Conservation (phyloP, 208 protist species). For the Crithidia thermophila region DNA sequence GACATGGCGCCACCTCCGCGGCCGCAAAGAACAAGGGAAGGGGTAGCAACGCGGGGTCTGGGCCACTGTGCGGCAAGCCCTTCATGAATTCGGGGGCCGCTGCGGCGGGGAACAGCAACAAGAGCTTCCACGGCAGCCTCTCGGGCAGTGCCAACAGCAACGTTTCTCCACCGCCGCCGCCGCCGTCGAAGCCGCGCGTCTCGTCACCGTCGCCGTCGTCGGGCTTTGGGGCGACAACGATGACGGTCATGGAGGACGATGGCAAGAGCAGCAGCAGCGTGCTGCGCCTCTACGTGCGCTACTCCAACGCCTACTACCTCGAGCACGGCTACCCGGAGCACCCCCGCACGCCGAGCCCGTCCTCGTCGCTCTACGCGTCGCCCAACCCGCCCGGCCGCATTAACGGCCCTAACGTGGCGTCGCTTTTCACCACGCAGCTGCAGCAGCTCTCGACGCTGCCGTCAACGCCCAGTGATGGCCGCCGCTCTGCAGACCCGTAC, state of each 20-base stretch:
- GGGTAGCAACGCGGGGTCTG: too few species aligned
- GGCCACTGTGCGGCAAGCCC: too few species aligned
- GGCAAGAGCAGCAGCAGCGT: slow-evolving; percentile 55
- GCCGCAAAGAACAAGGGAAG: too few species aligned
- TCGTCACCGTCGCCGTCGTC: slow-evolving; percentile 2
- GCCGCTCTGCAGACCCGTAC: slow-evolving; percentile 1
- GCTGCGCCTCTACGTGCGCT: slow-evolving; percentile 83
- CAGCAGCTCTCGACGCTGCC: slow-evolving; percentile 20
- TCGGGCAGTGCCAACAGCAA: not conserved
- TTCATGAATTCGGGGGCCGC: too few species aligned
- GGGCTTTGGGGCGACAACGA: not conserved
- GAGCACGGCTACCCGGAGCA: slow-evolving; percentile 21
- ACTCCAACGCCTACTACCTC: slow-evolving; percentile 51
- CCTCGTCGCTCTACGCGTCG: slow-evolving; percentile 8
- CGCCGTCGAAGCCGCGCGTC: too few species aligned
- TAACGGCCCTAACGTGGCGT: slow-evolving; percentile 3
- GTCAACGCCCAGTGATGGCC: not conserved
- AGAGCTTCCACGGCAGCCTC: too few species aligned
- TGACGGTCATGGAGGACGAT: slow-evolving; percentile 15
- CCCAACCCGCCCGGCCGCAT: not conserved
- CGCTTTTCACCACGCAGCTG: slow-evolving; percentile 24
- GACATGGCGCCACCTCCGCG: too few species aligned
- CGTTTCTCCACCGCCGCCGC: too few species aligned
- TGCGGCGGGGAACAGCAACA: too few species aligned
- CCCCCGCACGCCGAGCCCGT: slow-evolving; percentile 1